Evolutionary conservation across 441 rosid species (phyloP).

Genomic region (Jatropha multifida): DNA sequence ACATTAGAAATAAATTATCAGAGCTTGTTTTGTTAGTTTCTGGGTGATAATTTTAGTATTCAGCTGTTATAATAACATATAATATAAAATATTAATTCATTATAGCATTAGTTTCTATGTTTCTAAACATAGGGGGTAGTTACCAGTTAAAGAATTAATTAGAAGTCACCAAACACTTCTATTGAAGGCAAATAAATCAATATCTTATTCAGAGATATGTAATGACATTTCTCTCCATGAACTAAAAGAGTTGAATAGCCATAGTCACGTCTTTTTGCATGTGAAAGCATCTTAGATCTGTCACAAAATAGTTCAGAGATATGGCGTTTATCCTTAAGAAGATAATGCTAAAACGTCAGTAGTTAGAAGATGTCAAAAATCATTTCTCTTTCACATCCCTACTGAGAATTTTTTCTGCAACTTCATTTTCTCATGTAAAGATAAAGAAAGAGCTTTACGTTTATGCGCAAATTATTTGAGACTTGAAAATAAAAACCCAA

Average conservation of each 20-base stretch:
- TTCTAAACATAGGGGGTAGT: not conserved
- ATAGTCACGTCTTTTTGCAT: not conserved
- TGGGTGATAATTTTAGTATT: not conserved
- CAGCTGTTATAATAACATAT: not conserved
- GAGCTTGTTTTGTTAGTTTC: not conserved
- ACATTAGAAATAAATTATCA: not conserved
- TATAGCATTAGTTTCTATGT: not conserved
- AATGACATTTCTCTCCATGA: not conserved
- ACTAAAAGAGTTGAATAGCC: not conserved
- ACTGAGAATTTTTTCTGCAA: not conserved
- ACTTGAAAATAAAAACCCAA: not conserved
- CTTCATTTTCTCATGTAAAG: not conserved
- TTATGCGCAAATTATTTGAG: not conserved
- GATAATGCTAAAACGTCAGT: not conserved
- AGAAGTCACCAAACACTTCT: not conserved
- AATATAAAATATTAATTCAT: not conserved
- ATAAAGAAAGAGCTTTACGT: too few species aligned
- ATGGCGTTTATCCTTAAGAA: not conserved
- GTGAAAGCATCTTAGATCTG: not conserved
- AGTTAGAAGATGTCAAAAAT: not conserved
- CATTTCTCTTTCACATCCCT: not conserved
- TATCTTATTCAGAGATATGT: not conserved
- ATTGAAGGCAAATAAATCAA: not conserved
- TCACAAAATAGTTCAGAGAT: not conserved
- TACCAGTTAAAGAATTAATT: not conserved